A percentile compares a stretch with the other conserved stretches of the same genome.
These are phyloP conservation scores for Fusarium tupiense DNA, from an alignment of 2,329 filamentous ascomycete species.

Conservation along the genomic window DNA sequence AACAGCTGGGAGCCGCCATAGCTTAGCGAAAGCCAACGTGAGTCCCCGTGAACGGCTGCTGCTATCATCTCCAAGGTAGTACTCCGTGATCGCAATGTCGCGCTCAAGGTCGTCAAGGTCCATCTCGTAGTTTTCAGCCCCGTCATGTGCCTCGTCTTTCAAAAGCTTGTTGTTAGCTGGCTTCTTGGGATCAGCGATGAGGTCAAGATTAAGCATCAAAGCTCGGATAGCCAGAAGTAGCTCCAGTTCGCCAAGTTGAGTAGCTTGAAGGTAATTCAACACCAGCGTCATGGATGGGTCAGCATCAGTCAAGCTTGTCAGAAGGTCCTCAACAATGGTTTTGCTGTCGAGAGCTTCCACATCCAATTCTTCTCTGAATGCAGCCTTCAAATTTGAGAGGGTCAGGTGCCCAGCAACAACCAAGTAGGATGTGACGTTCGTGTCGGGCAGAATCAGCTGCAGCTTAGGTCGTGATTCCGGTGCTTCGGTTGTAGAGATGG, in stretches of 20 bases:
- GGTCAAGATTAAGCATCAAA: constrained; percentile 75
- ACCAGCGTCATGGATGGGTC: constrained; percentile 76
- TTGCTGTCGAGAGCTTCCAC: constrained; percentile 55
- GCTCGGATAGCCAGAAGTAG: constrained; percentile 72
- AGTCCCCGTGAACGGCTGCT: constrained; percentile 71
- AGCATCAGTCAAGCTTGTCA: constrained; percentile 69
- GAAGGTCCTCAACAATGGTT: constrained; percentile 68
- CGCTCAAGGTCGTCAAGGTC: constrained; percentile 70
- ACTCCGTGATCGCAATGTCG: constrained; percentile 74
- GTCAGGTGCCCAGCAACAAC: constrained; percentile 69
- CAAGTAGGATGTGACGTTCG: constrained; percentile 67
- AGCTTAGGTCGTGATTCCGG: constrained; percentile 49
- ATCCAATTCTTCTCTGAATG: constrained; percentile 61
- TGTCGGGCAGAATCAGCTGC: constrained; percentile 57
- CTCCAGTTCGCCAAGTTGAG: constrained; percentile 72
- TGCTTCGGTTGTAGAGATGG: constrained; percentile 58
- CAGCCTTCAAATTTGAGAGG: constrained; percentile 66
- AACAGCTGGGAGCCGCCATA: constrained; percentile 71
- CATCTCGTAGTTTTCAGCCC: constrained; percentile 54
- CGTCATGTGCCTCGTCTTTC: constrained; percentile 44
- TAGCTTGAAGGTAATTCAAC: constrained; percentile 71
- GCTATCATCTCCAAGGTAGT: constrained; percentile 72
- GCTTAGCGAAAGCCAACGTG: constrained; percentile 74
- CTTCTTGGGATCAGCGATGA: constrained; percentile 57
- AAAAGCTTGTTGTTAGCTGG: constrained; percentile 47